A percentile compares a stretch with the other conserved stretches of the same genome.
Evolutionary conservation across 2,329 filamentous ascomycete genomes (phyloP).

Genomic region (Cercospora zeae-maydis): DNA sequence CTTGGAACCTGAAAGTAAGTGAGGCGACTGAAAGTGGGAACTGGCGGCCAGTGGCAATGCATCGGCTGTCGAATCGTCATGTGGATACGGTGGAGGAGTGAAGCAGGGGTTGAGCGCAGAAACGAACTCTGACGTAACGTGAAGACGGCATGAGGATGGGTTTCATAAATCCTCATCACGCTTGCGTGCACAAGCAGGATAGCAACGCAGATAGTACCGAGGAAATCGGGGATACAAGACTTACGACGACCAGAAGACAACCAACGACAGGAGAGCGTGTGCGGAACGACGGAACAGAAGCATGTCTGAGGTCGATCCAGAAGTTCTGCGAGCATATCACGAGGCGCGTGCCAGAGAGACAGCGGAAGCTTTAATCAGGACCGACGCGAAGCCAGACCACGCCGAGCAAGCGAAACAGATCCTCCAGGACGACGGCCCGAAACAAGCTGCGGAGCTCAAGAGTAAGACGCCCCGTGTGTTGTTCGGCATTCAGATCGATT

Average conservation of each 20-base stretch:
- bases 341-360: conserved; percentile 10
- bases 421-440: conserved; percentile 8
- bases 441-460: conserved; percentile 12
- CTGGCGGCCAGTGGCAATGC: not conserved
- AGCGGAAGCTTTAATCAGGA: conserved; percentile 7
- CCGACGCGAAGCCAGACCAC: conserved; percentile 4
- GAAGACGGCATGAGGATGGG: not conserved
- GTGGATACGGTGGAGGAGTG: not conserved
- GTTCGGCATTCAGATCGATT: conserved; percentile 10
- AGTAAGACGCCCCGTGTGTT: conserved; percentile 5
- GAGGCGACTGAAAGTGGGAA: conserved; percentile 3
- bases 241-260: not conserved
- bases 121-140: conserved; percentile 10
- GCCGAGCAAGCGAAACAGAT: conserved; percentile 9
- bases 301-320: conserved; percentile 9
- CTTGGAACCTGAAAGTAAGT: not conserved
- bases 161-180: not conserved
- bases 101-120: conserved; percentile 1
- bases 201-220: not conserved
- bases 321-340: conserved; percentile 7
- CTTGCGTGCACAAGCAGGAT: not conserved
- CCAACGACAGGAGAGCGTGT: not conserved
- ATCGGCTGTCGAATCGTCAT: conserved; percentile 8
- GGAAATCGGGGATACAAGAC: not conserved
- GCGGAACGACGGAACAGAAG: not conserved